Evolutionary conservation across 2,329 filamentous ascomycete species (phyloP).

Genomic region (Mycosphaerella arachidis): DNA sequence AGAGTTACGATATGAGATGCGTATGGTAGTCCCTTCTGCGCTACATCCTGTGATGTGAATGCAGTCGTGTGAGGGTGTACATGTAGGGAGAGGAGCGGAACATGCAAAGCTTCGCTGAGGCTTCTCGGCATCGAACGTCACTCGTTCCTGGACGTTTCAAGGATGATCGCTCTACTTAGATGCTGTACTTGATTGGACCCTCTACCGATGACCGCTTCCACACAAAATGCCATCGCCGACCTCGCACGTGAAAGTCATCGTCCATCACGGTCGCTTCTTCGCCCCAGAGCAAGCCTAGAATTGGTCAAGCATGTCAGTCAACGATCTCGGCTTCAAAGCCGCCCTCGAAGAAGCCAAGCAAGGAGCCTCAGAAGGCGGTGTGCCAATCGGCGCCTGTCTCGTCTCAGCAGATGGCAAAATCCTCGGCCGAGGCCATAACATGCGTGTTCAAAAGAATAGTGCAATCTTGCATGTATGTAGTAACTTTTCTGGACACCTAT

Average conservation of each 20-base stretch:
- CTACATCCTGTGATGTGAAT: background rate
- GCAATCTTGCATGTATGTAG: slow-evolving; percentile 62
- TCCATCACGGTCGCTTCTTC: slow-evolving; percentile 10
- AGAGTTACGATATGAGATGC: background rate
- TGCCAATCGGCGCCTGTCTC: slow-evolving; percentile 56
- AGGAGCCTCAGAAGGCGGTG: slow-evolving; percentile 53
- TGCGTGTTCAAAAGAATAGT: slow-evolving; percentile 67
- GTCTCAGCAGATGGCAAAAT: slow-evolving; percentile 66
- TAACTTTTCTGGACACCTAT: background rate
- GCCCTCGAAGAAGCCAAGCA: slow-evolving; percentile 55
- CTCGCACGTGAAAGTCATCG: background rate
- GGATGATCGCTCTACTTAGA: background rate
- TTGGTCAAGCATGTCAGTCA: slow-evolving; percentile 25
- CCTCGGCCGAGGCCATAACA: slow-evolving; percentile 68
- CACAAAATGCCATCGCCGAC: background rate
- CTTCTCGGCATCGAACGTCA: background rate
- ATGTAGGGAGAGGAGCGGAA: background rate
- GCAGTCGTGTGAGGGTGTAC: background rate
- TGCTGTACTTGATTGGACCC: background rate
- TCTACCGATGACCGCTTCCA: background rate
- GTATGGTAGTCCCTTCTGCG: background rate
- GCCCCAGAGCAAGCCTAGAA: background rate
- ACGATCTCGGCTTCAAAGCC: slow-evolving; percentile 52
- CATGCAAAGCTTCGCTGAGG: background rate
- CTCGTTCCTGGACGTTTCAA: background rate